Evolutionary conservation across 1,139 yeast species (phyloP), one percentile per base, ranked within the genome.

Genomic region (Lodderomyces orthopsilosis): DNA sequence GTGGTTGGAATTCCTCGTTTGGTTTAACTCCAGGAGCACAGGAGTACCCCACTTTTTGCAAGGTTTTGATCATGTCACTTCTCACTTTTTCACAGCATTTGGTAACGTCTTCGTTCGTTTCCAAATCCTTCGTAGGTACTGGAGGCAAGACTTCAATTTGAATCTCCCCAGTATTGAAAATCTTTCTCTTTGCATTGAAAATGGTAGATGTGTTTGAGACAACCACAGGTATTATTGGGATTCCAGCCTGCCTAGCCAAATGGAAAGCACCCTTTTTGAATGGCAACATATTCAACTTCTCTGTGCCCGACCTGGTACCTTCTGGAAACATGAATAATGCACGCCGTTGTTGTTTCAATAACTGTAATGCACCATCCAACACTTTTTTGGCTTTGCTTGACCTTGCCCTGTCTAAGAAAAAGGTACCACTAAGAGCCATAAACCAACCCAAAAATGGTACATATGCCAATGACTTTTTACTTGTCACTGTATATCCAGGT

Each of bases 221-320:
- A 8, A 88, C 95, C 37, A 86, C 73, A 2, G 99, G 98, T 12
- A 93, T 81, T 38, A 93, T 71, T 19, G 98, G 98, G 28, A 93
- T 81, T 35, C 81, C 81, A 3, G 96, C 96, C 64, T 91, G 95
- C 49, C 85, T 85, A 10, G 99, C 98, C 57, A 93, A 76, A 65
- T 93, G 96, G 80, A 94, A 94, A 0, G 98, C 98, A 41, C 99
- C 99, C 61, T 94, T 94, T 64, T 93, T 93, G 66, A 93, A 88
- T 1, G 96, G 95, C 44, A 88, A 72, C 62, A 94, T 67, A 9
- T 75, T 81, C 41, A 95, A 83, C 37, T 73, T 73, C 21, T 77
- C 68, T 13, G 85, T 65, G 50, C 83, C 86, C 0, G 97, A 88
- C 62, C 99, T 79, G 1, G 98, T 94, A 19, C 99, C 99, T 63